phyloP scores from a whole-genome alignment of 1,284 basidiomycete genomes.

The Taiwanofungus camphoratus region DNA sequence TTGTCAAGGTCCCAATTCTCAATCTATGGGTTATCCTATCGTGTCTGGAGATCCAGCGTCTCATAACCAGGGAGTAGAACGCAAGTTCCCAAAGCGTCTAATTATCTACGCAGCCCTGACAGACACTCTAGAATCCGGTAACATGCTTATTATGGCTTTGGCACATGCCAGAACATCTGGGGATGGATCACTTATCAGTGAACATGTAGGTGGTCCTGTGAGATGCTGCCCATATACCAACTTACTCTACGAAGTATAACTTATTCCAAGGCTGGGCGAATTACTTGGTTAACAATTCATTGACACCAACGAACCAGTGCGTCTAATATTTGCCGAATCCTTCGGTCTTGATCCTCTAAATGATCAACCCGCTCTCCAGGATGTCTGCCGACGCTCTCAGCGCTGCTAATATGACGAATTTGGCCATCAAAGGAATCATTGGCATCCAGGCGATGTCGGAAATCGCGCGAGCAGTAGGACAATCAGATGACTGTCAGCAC shows the following conservation, averaged over 20 bases:
- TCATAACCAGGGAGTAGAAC: constrained; percentile 12
- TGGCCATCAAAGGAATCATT: constrained; percentile 67
- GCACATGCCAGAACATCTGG: constrained; percentile 58
- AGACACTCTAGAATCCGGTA: constrained; percentile 47
- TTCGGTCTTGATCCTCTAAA: neutral
- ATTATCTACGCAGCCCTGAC: constrained; percentile 1
- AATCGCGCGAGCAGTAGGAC: constrained; percentile 46
- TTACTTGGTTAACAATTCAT: constrained; percentile 56
- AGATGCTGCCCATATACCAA: neutral
- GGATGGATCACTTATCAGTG: constrained; percentile 44
- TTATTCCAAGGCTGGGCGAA: constrained; percentile 66
- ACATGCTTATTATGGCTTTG: constrained; percentile 72
- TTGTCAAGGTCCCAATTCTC: too few species aligned
- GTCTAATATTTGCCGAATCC: constrained; percentile 3
- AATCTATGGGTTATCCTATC: too few species aligned
- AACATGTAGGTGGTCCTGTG: constrained; percentile 36
- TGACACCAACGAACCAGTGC: constrained; percentile 48
- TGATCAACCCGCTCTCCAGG: constrained; percentile 39
- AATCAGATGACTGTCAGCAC: constrained; percentile 38
- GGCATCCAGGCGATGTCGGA: constrained; percentile 64
- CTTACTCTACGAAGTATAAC: constrained; percentile 37
- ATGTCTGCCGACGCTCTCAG: constrained; percentile 45
- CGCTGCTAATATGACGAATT: constrained; percentile 63
- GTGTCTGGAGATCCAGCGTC: constrained; percentile 10
- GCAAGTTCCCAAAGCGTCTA: constrained; percentile 5